Conservation (phyloP, 345 rosid species). For the Crucihimalaya himalaica region DNA sequence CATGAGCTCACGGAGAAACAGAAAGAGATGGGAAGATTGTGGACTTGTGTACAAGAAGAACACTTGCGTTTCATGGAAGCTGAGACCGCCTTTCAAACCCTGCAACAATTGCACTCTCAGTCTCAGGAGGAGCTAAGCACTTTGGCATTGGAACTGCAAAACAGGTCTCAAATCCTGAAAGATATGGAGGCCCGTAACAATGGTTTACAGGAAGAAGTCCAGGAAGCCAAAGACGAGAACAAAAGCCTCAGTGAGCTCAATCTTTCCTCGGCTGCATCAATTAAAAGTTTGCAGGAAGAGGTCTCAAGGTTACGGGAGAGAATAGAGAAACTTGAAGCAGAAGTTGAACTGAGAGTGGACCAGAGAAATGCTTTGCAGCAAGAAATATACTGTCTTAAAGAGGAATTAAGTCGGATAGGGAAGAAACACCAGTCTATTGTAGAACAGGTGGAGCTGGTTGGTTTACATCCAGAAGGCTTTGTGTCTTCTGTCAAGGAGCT, state of each 20-base stretch:
- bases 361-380: conserved; percentile 97
- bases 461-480: conserved; percentile 61
- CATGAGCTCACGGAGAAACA: conserved; percentile 83
- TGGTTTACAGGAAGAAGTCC: conserved; percentile 58
- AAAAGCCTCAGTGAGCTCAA: conserved; percentile 62
- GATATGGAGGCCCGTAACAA: conserved; percentile 67
- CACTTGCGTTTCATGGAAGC: conserved; percentile 85
- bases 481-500: conserved; percentile 66
- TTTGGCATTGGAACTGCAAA: conserved; percentile 65
- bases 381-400: conserved; percentile 93
- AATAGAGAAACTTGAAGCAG: conserved; percentile 84
- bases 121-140: conserved; percentile 93
- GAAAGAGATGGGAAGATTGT: conserved; percentile 79
- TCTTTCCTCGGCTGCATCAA: conserved; percentile 69
- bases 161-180: conserved; percentile 56
- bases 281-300: conserved; percentile 68
- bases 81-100: conserved; percentile 96
- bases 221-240: conserved; percentile 57
- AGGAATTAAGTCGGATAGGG: conserved; percentile 77
- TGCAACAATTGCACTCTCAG: conserved; percentile 91
- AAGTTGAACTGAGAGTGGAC: conserved; percentile 82
- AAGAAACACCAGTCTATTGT: conserved; percentile 61
- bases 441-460: conserved; percentile 74
- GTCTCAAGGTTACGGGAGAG: conserved; percentile 66
- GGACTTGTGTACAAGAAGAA: conserved; percentile 90